phyloP scores from a whole-genome alignment of 192 early-diverging fungal genomes.

The Coemansia sp. region DNA sequence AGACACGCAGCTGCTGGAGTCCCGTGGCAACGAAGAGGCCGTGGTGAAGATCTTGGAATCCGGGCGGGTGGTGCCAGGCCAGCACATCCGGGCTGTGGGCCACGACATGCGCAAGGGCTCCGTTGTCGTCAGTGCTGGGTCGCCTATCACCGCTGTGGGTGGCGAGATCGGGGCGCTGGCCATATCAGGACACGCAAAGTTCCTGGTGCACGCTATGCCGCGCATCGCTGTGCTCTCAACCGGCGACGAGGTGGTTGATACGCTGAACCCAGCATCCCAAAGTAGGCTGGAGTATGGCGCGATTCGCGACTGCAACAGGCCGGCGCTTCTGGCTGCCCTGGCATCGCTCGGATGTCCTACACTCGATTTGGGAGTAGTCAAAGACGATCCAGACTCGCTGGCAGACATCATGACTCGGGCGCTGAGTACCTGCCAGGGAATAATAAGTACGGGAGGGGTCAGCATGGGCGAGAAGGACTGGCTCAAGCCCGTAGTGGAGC shows the following conservation, averaged over 20 bases:
- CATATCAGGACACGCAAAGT: slow-evolving; percentile 65
- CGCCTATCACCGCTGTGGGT: slow-evolving; percentile 64
- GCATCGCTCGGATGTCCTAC: slow-evolving; percentile 61
- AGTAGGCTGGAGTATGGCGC: slow-evolving; percentile 44
- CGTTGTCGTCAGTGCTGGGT: slow-evolving; percentile 58
- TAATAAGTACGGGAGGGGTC: slow-evolving; percentile 92
- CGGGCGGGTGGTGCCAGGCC: slow-evolving; percentile 28
- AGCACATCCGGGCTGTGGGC: slow-evolving; percentile 83
- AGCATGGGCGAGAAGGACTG: slow-evolving; percentile 98
- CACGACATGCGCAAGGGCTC: slow-evolving; percentile 67
- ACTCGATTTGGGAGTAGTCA: slow-evolving; percentile 72
- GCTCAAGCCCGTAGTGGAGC: slow-evolving; percentile 83
- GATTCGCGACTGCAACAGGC: slow-evolving; percentile 86
- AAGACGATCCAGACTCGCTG: slow-evolving; percentile 65
- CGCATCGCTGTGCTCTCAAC: slow-evolving; percentile 81
- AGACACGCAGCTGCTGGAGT: slow-evolving; percentile 68
- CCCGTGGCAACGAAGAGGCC: slow-evolving; percentile 56
- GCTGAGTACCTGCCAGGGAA: slow-evolving; percentile 63
- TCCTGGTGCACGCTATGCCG: slow-evolving; percentile 58
- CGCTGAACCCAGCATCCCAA: slow-evolving; percentile 7
- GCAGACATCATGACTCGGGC: slow-evolving; percentile 50
- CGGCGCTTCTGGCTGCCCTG: slow-evolving; percentile 69
- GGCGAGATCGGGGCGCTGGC: slow-evolving; percentile 84
- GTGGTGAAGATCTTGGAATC: slow-evolving; percentile 27
- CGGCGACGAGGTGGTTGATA: slow-evolving; percentile 81